Evolutionary conservation across 306 rosid species (phyloP).

Genomic region (Quercus variabilis): DNA sequence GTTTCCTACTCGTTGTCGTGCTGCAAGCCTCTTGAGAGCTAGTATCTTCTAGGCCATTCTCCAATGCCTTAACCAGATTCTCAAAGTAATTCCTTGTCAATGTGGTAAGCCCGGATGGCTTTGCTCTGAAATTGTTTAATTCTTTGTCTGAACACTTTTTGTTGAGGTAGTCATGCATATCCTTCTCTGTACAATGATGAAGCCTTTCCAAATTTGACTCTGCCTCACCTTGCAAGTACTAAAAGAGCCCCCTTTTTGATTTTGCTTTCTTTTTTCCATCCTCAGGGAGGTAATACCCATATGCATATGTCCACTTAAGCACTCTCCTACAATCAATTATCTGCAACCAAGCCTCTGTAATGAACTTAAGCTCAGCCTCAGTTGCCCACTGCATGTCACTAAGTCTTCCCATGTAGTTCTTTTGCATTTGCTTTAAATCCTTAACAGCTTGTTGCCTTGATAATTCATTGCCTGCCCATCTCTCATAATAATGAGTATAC

Average conservation of each 20-base stretch:
- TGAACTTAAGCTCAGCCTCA: constrained; percentile 82
- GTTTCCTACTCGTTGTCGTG: too few species aligned
- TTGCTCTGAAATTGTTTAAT: constrained; percentile 78
- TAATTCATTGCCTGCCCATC: constrained; percentile 93
- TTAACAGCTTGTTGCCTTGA: constrained; percentile 84
- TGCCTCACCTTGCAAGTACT: constrained; percentile 77
- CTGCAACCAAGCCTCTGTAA: constrained; percentile 88
- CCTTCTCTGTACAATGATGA: constrained; percentile 83
- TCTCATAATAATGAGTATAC: constrained; percentile 86
- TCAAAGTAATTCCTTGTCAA: constrained; percentile 55
- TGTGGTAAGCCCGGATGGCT: constrained; percentile 72
- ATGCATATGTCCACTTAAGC: constrained; percentile 92
- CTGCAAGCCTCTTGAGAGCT: constrained; percentile 39
- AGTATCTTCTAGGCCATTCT: constrained; percentile 49
- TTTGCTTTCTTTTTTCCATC: constrained; percentile 22
- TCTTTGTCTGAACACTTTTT: constrained; percentile 58
- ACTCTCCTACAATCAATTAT: constrained; percentile 87
- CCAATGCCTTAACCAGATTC: constrained; percentile 46
- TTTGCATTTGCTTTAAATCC: constrained; percentile 78
- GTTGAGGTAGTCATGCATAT: constrained; percentile 53
- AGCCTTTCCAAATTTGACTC: constrained; percentile 76
- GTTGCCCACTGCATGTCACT: constrained; percentile 77
- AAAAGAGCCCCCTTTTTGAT: constrained; percentile 56
- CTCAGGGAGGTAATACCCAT: constrained; percentile 79
- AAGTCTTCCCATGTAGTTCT: constrained; percentile 67